A percentile compares a stretch with the other conserved stretches of the same genome.
phyloP scores from a whole-genome alignment of 352 stramenopile species.

The Detonula confervacea region DNA sequence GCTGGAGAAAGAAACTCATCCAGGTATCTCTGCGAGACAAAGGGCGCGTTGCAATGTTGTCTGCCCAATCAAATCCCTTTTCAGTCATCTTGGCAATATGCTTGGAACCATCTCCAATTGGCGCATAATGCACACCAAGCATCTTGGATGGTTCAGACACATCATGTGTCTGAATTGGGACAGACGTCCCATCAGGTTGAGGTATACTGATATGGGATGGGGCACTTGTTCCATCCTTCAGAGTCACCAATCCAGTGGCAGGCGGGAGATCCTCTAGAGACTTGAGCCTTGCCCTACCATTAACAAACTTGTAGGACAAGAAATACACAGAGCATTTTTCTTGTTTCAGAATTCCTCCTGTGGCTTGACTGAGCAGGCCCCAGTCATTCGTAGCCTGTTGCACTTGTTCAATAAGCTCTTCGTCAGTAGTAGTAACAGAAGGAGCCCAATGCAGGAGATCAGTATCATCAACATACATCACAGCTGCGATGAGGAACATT shows the following conservation, averaged over 20 bases:
- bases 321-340: conserved; percentile 29
- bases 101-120: too few relatives aligned
- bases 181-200: not conserved
- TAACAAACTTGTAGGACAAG: conserved; percentile 14
- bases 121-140: too few relatives aligned
- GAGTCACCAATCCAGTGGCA: not conserved
- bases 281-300: not conserved
- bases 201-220: conserved; percentile 1
- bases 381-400: conserved; percentile 7
- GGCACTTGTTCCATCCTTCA: not conserved
- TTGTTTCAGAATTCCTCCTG: conserved; percentile 17
- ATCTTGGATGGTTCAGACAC: too few relatives aligned
- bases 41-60: too few relatives aligned
- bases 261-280: not conserved
- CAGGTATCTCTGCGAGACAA: too few relatives aligned
- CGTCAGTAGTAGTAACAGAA: not conserved
- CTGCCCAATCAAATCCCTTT: too few relatives aligned
- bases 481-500: conserved; percentile 15
- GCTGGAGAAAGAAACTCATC: too few relatives aligned
- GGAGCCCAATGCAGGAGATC: conserved; percentile 1
- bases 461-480: conserved; percentile 18
- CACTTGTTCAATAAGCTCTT: conserved; percentile 8
- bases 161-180: too few relatives aligned
- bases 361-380: conserved; percentile 11
- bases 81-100: too few relatives aligned